Evolutionary conservation across 768 basidiomycete species (phyloP), one percentile per base, ranked within the genome.

Genomic region (Tulasnella sp.): DNA sequence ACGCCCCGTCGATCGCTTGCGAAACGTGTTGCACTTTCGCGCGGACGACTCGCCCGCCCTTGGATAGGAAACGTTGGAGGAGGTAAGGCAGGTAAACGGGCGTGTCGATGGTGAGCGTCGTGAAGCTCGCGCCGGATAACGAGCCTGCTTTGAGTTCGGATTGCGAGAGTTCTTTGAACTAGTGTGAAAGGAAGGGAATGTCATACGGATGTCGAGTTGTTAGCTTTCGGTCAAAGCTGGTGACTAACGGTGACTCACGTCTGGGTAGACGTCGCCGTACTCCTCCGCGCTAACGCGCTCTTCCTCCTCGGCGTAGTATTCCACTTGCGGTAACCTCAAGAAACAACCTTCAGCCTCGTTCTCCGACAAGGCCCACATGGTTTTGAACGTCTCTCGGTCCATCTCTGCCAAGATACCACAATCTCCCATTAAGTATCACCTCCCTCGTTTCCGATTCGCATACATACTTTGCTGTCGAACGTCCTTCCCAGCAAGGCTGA

Each of bases 351-450:
- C 82, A 73, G 90, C 83, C 12, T 82, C 81, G 14, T 52, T n/a
- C 4, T 82, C 84, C 0, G 91, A 92, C 74, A 92, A 81, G 72
- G 85, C 81, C 89, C 89, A 91, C 85, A 94, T 86, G 3, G 80
- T 81, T n/a, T 88, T 79, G 78, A 94, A 92, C 0, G 91, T 93
- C 73, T 87, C 88, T 70, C 84, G 80, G 77, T 92, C 90, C 75
- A 91, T 82, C 14, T 81, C 90, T 93, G 75, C 9, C 2, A 2
- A 42, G 42, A 42, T 3, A 42, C 3, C 44, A 47, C 19, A 2
- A 22, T 7, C n/a, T 12, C 44, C 5, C n/a, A 4, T 12, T 47
- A 5, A 47, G 44, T n/a, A 47, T 47, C 7, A 19, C 19, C 14
- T 12, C 12, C 42, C 14, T 42, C 3, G 4, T 4, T n/a, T 4